Percentiles rank a stretch among this genome's conserved stretches.
These are phyloP conservation scores for Cucumis hystrix DNA, from an alignment of 306 rosid species.

Conservation along the genomic window DNA sequence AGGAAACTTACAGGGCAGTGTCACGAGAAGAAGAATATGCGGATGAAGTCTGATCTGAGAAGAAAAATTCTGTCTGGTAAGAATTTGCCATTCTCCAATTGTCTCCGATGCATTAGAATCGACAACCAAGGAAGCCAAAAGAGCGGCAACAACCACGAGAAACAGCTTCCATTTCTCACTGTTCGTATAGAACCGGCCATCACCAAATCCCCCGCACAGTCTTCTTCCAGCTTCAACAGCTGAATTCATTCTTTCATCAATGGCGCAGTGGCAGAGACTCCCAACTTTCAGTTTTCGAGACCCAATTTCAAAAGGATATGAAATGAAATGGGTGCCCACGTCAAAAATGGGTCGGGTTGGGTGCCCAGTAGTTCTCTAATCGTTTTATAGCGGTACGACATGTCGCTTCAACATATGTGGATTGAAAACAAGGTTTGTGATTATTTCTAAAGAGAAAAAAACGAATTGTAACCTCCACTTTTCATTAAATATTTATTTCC, in stretches of 20 bases:
- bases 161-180: conserved; percentile 4
- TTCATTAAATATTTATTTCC: no score
- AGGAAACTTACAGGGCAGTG: conserved; percentile 51
- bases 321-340: background rate
- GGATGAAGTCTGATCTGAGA: conserved; percentile 79
- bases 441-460: no score
- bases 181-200: background rate
- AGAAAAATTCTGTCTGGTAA: conserved; percentile 67
- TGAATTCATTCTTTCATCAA: background rate
- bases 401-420: background rate
- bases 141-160: background rate
- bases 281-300: background rate
- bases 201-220: background rate
- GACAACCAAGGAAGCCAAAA: background rate
- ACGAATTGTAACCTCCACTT: no score
- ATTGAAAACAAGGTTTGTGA: background rate
- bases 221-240: background rate
- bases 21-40: conserved; percentile 55
- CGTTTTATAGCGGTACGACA: background rate
- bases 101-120: conserved; percentile 15
- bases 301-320: background rate
- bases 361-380: background rate
- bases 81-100: conserved; percentile 49
- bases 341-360: background rate
- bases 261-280: background rate